Evolutionary conservation across 371 early-diverging fungal species (phyloP).

Genomic region (Dichotomocladium elegans): DNA sequence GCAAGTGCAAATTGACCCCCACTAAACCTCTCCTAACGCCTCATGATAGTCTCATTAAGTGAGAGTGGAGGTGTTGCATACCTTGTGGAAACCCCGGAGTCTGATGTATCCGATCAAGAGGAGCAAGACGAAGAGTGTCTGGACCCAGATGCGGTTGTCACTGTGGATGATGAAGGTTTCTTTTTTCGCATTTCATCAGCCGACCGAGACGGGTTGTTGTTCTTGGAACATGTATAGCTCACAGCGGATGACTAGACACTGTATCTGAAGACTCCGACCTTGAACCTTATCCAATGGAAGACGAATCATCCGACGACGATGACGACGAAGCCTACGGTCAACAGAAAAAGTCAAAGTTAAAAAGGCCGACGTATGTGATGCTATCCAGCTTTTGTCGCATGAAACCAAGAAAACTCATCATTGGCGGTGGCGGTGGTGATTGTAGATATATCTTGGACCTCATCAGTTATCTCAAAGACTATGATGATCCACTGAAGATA

Average conservation of each 20-base stretch:
- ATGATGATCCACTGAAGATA: slow-evolving; percentile 38
- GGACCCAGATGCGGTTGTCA: slow-evolving; percentile 33
- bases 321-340: neutral
- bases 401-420: too few species aligned
- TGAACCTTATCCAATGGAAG: slow-evolving; percentile 47
- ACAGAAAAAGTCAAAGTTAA: slow-evolving; percentile 6
- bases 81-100: neutral
- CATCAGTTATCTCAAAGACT: slow-evolving; percentile 28
- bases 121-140: slow-evolving; percentile 24
- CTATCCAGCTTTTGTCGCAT: too few species aligned
- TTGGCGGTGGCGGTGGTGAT: too few species aligned
- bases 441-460: slow-evolving; percentile 41
- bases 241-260: neutral
- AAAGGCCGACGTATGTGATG: slow-evolving; percentile 17
- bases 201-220: neutral
- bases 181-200: neutral
- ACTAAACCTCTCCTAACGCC: neutral
- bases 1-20: neutral
- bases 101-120: neutral
- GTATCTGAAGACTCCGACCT: slow-evolving; percentile 34
- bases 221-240: neutral
- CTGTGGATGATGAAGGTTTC: slow-evolving; percentile 9
- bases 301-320: slow-evolving; percentile 46
- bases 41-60: neutral
- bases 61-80: neutral